A percentile compares a stretch with the other conserved stretches of the same genome.
Conservation (phyloP, 176 grass and related monocot genomes). For the Oryza nivara region DNA sequence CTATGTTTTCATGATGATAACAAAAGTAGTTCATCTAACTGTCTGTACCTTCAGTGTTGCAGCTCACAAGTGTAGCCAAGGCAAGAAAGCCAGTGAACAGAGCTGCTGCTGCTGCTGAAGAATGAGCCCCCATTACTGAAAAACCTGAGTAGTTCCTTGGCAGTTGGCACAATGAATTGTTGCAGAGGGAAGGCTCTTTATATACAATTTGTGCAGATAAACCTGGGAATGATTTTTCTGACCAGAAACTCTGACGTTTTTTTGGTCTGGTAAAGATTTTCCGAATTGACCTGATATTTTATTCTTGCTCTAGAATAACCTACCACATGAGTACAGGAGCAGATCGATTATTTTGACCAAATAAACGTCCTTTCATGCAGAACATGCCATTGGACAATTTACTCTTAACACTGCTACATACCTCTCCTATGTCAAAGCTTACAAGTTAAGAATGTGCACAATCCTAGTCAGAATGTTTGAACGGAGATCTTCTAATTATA, state of each 20-base stretch:
- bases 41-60: conserved; percentile 38
- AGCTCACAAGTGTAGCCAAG: conserved; percentile 28
- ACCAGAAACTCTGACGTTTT: conserved; percentile 6
- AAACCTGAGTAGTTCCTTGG: neutral
- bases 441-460: neutral
- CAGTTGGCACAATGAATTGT: neutral
- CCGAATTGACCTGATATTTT: neutral
- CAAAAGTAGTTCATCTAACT: neutral
- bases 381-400: too few species aligned
- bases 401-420: too few species aligned
- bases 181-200: conserved; percentile 4
- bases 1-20: neutral
- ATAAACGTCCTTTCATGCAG: neutral
- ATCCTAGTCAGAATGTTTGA: neutral
- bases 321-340: neutral
- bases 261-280: neutral
- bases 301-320: neutral
- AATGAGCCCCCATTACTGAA: conserved; percentile 11
- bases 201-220: neutral
- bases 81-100: neutral
- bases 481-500: neutral
- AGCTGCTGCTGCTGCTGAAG: neutral
- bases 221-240: neutral
- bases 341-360: neutral
- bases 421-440: neutral